Evolutionary conservation across 2,329 filamentous ascomycete genomes (phyloP).

Genomic region (Juglanconis sp.): DNA sequence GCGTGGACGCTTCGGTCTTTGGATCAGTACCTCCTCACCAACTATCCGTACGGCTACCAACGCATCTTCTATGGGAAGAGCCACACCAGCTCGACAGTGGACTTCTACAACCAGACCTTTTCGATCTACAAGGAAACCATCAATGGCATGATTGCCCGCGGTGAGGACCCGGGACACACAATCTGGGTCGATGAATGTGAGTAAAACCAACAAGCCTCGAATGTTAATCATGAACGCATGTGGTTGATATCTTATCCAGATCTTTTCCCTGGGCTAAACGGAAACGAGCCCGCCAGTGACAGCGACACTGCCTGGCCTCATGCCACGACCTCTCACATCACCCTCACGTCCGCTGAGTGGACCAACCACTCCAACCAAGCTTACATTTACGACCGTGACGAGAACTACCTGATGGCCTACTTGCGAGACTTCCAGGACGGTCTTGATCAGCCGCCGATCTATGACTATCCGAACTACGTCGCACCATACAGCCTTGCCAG

Average conservation of each 20-base stretch:
- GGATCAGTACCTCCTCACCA: slow-evolving; percentile 13
- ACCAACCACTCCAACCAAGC: slow-evolving; percentile 13
- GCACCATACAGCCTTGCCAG: slow-evolving; percentile 3
- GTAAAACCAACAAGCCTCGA: not conserved
- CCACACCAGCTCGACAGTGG: slow-evolving; percentile 3
- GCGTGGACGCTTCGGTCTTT: slow-evolving; percentile 4
- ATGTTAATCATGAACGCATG: not conserved
- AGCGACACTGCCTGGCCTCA: slow-evolving; percentile 13
- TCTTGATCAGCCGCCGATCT: not conserved
- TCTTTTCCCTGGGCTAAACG: slow-evolving; percentile 7
- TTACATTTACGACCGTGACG: slow-evolving; percentile 6
- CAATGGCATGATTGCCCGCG: slow-evolving; percentile 7
- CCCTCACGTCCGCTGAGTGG: slow-evolving; percentile 12
- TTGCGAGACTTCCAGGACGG: slow-evolving; percentile 5
- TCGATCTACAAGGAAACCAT: slow-evolving; percentile 12
- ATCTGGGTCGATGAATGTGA: slow-evolving; percentile 15
- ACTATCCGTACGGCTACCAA: slow-evolving; percentile 14
- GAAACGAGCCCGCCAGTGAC: slow-evolving; percentile 2
- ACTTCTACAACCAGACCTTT: slow-evolving; percentile 11
- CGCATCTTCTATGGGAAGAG: slow-evolving; percentile 14
- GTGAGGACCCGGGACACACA: slow-evolving; percentile 11
- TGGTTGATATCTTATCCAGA: not conserved
- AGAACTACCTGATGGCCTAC: slow-evolving; percentile 11
- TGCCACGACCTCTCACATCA: slow-evolving; percentile 11
- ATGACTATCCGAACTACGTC: slow-evolving; percentile 15